Conservation (phyloP, 2,329 filamentous ascomycete species). For the Aureobasidium sp. region DNA sequence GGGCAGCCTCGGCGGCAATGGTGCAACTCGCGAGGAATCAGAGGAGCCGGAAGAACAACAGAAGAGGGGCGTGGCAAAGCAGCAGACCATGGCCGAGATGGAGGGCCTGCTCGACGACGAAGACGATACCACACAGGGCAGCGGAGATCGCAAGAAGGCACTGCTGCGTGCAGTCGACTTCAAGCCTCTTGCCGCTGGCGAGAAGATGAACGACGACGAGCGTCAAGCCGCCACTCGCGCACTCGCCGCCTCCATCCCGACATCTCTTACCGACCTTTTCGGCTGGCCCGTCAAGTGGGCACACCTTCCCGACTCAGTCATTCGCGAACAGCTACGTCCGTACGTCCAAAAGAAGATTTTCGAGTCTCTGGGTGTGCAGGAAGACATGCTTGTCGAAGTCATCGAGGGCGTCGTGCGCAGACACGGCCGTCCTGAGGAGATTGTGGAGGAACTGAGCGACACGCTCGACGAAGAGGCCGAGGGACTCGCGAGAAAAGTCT, state of each 20-base stretch:
- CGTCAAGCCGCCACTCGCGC: conserved; percentile 72
- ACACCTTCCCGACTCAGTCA: conserved; percentile 71
- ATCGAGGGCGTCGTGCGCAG: conserved; percentile 80
- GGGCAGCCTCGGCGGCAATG: conserved; percentile 9
- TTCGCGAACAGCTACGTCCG: conserved; percentile 79
- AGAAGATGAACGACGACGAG: conserved; percentile 78
- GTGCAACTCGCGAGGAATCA: not conserved
- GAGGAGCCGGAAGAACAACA: conserved; percentile 16
- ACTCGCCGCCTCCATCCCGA: conserved; percentile 83
- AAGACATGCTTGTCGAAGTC: conserved; percentile 89
- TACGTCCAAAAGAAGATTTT: conserved; percentile 99
- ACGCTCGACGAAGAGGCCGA: conserved; percentile 93
- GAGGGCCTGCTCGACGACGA: conserved; percentile 93
- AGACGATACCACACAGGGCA: conserved; percentile 56
- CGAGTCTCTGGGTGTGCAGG: conserved; percentile 91
- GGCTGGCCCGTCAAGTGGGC: conserved; percentile 92
- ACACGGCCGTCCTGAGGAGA: conserved; percentile 64
- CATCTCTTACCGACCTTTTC: conserved; percentile 73
- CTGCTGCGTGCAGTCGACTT: conserved; percentile 30
- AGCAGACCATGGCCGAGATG: conserved; percentile 84
- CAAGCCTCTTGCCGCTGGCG: conserved; percentile 44
- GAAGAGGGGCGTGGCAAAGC: conserved; percentile 36
- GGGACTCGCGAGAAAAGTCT: conserved; percentile 89
- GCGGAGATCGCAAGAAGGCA: conserved; percentile 41
- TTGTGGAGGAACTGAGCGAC: conserved; percentile 82